Percentiles rank a stretch among this genome's conserved stretches.
Conservation (phyloP, 768 basidiomycete species). For the Neoboletus brunneissimus region DNA sequence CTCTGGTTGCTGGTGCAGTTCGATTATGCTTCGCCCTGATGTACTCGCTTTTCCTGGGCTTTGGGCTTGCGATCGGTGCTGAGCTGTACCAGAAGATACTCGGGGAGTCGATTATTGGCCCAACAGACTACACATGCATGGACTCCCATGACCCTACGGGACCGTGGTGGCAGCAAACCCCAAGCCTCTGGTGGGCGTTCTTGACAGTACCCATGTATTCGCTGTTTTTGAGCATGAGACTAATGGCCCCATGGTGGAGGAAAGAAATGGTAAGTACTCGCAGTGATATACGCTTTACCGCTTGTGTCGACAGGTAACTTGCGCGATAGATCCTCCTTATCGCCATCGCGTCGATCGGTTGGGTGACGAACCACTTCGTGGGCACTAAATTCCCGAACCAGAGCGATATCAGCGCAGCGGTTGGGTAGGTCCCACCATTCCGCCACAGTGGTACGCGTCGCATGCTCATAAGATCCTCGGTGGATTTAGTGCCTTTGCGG, state of each 20-base stretch:
- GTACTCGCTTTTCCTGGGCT: slow-evolving; percentile 76
- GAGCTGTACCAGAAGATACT: slow-evolving; percentile 63
- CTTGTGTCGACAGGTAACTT: neutral
- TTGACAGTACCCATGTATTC: slow-evolving; percentile 70
- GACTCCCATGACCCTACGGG: slow-evolving; percentile 52
- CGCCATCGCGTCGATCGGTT: slow-evolving; percentile 63
- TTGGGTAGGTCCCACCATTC: slow-evolving; percentile 45
- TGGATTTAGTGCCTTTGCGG: slow-evolving; percentile 61
- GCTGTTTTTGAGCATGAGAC: slow-evolving; percentile 61
- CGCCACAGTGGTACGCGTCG: neutral
- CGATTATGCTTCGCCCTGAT: slow-evolving; percentile 75
- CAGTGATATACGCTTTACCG: neutral
- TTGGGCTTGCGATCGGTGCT: slow-evolving; percentile 80
- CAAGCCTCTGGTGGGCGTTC: slow-evolving; percentile 73
- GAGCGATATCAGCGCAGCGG: slow-evolving; percentile 74
- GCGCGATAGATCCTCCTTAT: slow-evolving; percentile 46
- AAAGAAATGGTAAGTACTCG: slow-evolving; percentile 51
- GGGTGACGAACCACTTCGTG: slow-evolving; percentile 73
- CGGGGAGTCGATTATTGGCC: slow-evolving; percentile 41
- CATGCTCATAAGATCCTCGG: neutral
- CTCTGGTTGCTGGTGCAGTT: slow-evolving; percentile 82
- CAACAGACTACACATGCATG: slow-evolving; percentile 60
- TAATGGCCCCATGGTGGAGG: slow-evolving; percentile 56
- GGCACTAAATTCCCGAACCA: slow-evolving; percentile 59
- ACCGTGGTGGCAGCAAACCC: slow-evolving; percentile 74